A percentile compares a stretch with the other conserved stretches of the same genome.
These are phyloP conservation scores for Candida qinlingensis DNA, from an alignment of 805 yeast genomes.

Conservation along the genomic window DNA sequence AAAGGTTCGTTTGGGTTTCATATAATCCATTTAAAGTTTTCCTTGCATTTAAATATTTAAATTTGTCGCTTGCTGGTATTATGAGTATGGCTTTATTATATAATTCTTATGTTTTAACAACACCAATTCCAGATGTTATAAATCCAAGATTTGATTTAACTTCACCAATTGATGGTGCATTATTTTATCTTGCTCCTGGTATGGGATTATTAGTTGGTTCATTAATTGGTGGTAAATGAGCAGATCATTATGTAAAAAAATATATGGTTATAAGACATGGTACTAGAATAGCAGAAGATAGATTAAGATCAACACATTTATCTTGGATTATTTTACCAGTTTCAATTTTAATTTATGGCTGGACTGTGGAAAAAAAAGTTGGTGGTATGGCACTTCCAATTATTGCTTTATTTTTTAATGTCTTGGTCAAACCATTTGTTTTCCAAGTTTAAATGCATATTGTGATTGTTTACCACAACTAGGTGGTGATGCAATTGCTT, in stretches of 20 bases:
- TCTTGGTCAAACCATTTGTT: constrained; percentile 43
- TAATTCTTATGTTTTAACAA: constrained; percentile 45
- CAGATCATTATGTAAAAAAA: constrained; percentile 41
- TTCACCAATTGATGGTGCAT: constrained; percentile 43
- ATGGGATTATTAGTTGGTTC: constrained; percentile 45
- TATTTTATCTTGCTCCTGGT: constrained; percentile 54
- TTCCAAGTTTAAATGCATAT: constrained; percentile 51
- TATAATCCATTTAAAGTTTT: constrained; percentile 44
- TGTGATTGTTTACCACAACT: constrained; percentile 52
- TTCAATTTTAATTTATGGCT: constrained; percentile 44
- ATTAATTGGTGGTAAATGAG: constrained; percentile 45
- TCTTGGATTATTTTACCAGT: constrained; percentile 40
- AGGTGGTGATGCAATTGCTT: constrained; percentile 49
- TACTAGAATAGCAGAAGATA: constrained; percentile 45
- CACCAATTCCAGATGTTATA: constrained; percentile 50
- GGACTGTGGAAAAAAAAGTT: constrained; percentile 40
- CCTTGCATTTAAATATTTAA: constrained; percentile 36
- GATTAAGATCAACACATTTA: constrained; percentile 35
- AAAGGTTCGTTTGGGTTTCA: not conserved
- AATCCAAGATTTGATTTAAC: constrained; percentile 48
- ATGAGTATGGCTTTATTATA: constrained; percentile 36
- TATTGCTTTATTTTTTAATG: constrained; percentile 40
- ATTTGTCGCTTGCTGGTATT: constrained; percentile 19
- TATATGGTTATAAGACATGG: constrained; percentile 35
- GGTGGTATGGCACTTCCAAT: constrained; percentile 55